Conservation (phyloP, 257 asterid species). For the Orobanche coerulescens region DNA sequence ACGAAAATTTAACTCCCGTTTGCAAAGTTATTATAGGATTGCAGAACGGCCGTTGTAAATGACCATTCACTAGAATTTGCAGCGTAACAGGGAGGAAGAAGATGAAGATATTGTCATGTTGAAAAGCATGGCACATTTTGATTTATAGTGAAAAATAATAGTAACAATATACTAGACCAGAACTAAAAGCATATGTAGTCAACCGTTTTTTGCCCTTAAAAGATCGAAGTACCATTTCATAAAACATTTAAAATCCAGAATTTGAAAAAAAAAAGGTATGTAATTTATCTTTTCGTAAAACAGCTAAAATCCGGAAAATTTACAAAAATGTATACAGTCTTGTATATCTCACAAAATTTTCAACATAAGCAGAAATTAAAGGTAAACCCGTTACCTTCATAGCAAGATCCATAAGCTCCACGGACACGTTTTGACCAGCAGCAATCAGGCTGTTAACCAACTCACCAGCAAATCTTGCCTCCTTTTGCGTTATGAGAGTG, state of each 20-base stretch:
- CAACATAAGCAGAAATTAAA: neutral
- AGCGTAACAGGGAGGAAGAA: neutral
- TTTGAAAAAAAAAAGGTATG: neutral
- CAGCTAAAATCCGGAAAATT: neutral
- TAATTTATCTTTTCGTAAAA: too few relatives aligned
- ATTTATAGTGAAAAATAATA: neutral
- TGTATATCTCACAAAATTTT: neutral
- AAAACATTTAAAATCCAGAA: neutral
- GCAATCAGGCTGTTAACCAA: conserved; percentile 86
- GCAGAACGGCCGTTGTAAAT: neutral
- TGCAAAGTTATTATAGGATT: neutral
- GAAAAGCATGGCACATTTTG: neutral
- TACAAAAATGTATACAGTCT: neutral
- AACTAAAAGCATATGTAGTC: neutral
- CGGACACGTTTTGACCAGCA: conserved; percentile 86
- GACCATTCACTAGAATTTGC: neutral
- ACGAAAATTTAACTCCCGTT: neutral
- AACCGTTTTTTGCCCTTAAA: neutral
- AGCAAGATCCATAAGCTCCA: conserved; percentile 95
- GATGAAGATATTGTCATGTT: neutral
- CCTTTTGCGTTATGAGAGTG: conserved; percentile 89
- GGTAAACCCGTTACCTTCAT: conserved; percentile 61
- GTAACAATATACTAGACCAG: neutral
- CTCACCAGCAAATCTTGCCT: conserved; percentile 95
- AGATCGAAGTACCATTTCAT: neutral